Percentiles rank a stretch among this genome's conserved stretches.
Conservation (phyloP, 176 grass and related monocot genomes). For the Triticum timopheevii region DNA sequence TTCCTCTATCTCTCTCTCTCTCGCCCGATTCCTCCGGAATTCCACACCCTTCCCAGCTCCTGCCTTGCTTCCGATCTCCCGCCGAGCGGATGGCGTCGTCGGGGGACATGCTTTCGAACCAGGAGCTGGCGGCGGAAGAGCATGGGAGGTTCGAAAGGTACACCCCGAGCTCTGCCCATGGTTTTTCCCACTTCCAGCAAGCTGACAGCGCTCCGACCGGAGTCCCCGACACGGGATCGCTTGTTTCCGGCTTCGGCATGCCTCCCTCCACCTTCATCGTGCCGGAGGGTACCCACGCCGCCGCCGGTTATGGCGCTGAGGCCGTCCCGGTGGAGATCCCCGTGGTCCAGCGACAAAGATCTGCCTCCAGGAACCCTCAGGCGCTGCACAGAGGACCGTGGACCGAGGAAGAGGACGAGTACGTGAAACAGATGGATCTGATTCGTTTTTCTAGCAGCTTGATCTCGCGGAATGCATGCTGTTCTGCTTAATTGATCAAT, state of each 20-base stretch:
- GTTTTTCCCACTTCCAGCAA: not conserved
- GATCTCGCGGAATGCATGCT: not conserved
- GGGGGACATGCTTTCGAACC: not conserved
- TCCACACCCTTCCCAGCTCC: not conserved
- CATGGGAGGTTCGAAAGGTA: not conserved
- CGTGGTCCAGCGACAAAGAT: not conserved
- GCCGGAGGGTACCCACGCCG: not conserved
- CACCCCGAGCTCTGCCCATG: not conserved
- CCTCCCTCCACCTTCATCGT: not conserved
- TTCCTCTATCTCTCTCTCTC: too few relatives aligned
- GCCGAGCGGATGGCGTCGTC: not conserved
- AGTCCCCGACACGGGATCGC: not conserved
- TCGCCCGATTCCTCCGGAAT: not conserved
- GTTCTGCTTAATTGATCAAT: not conserved
- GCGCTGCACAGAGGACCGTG: slow-evolving; percentile 48
- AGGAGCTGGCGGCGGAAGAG: too few relatives aligned
- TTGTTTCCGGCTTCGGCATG: slow-evolving; percentile 5
- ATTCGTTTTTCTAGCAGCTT: not conserved
- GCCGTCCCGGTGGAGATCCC: not conserved
- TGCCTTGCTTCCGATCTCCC: not conserved
- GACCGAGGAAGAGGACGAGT: slow-evolving; percentile 64
- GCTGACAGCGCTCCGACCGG: not conserved
- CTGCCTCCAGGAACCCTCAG: too few relatives aligned
- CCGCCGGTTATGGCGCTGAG: not conserved
- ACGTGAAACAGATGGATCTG: slow-evolving; percentile 14